phyloP scores from a whole-genome alignment of 2,329 filamentous ascomycete species.

The Monosporascus sp. region DNA sequence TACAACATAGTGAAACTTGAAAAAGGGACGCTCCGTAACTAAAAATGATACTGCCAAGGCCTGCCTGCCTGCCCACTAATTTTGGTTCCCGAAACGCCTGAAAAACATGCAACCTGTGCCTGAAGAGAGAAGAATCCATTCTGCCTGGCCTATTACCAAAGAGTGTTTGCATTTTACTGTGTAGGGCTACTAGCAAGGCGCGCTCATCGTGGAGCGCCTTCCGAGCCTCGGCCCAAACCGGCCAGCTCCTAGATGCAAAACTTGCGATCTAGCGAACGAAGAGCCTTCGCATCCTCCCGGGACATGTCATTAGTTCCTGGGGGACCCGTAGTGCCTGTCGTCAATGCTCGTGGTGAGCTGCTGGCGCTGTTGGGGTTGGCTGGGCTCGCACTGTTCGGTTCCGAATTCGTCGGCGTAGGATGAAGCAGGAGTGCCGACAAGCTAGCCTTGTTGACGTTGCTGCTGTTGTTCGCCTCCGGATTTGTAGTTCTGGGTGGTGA shows the following conservation, averaged over 20 bases:
- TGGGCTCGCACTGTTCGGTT: constrained; percentile 40
- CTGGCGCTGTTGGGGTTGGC: constrained; percentile 35
- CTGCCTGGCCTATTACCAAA: neutral
- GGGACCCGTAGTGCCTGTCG: constrained; percentile 11
- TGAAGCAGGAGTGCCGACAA: constrained; percentile 47
- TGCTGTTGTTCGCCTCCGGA: constrained; percentile 21
- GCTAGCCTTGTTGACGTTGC: constrained; percentile 36
- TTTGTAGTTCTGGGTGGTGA: constrained; percentile 42
- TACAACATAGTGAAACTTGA: neutral
- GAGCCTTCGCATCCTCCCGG: constrained; percentile 59
- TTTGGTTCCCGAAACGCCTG: neutral
- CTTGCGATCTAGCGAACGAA: constrained; percentile 61
- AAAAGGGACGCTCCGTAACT: neutral
- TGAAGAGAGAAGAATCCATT: neutral
- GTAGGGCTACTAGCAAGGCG: neutral
- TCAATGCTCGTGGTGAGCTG: constrained; percentile 43
- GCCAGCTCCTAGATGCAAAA: constrained; percentile 33
- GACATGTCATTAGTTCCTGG: constrained; percentile 13
- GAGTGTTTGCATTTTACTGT: neutral
- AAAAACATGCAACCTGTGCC: neutral
- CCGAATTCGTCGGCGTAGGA: constrained; percentile 41
- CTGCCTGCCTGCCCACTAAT: neutral
- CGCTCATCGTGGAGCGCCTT: neutral
- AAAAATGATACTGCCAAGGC: neutral
- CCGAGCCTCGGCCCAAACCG: neutral